Evolutionary conservation across 2,329 filamentous ascomycete species (phyloP).

Genomic region (Trichoderma simmonsii): DNA sequence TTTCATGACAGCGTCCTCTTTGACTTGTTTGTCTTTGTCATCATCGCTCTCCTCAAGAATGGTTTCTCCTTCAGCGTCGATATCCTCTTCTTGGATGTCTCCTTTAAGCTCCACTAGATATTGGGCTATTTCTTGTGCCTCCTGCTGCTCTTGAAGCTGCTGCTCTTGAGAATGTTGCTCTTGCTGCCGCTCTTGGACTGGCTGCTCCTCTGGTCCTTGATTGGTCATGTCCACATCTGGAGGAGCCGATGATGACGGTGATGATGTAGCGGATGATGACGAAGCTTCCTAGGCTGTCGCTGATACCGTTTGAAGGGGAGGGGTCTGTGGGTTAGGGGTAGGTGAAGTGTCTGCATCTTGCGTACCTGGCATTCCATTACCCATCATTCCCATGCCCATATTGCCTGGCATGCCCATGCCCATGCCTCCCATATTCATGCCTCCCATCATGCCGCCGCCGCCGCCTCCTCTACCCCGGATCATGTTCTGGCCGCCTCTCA

Average conservation of each 20-base stretch:
- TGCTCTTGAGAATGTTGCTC: neutral
- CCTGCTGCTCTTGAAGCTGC: neutral
- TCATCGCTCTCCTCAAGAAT: neutral
- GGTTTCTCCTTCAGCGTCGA: neutral
- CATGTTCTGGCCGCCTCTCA: conserved; percentile 48
- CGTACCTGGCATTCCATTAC: conserved; percentile 37
- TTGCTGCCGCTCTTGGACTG: neutral
- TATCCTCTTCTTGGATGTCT: neutral
- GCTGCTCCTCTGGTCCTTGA: neutral
- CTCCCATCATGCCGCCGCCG: conserved; percentile 50
- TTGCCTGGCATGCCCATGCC: conserved; percentile 58
- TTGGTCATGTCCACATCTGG: neutral
- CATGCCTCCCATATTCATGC: conserved; percentile 48
- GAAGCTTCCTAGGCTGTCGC: conserved; percentile 4
- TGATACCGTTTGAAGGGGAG: neutral
- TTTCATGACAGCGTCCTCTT: neutral
- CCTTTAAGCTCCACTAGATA: neutral
- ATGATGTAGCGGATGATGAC: neutral
- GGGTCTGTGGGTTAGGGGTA: conserved; percentile 18
- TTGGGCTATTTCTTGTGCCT: neutral
- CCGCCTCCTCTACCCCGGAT: conserved; percentile 50
- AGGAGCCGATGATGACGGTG: neutral
- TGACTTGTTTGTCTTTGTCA: neutral
- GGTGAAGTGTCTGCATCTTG: neutral
- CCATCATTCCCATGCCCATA: conserved; percentile 52